Conservation (phyloP, 2,329 filamentous ascomycete species). For the Ophiostoma sp. region DNA sequence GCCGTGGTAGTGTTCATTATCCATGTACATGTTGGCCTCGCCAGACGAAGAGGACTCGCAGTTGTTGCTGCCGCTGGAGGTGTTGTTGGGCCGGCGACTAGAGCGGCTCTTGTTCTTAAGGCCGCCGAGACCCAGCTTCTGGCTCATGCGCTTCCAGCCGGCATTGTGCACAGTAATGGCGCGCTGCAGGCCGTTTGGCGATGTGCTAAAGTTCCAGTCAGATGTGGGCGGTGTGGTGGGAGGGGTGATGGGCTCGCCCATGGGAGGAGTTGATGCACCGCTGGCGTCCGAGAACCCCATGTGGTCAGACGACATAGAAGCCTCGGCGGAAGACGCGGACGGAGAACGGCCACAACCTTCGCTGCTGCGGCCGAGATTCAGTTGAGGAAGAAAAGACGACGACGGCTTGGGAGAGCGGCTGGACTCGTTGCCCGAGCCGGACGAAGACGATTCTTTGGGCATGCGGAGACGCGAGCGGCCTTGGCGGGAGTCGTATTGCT, state of each 20-base stretch:
- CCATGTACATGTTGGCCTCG: constrained; percentile 34
- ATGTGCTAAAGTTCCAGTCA: constrained; percentile 49
- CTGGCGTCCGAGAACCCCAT: constrained; percentile 61
- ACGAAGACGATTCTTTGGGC: constrained; percentile 34
- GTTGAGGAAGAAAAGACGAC: constrained; percentile 41
- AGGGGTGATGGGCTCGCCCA: constrained; percentile 64
- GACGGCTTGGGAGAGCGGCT: constrained; percentile 43
- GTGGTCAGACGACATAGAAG: constrained; percentile 37
- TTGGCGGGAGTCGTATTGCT: constrained; percentile 30
- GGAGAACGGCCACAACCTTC: constrained; percentile 39
- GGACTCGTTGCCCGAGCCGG: constrained; percentile 34
- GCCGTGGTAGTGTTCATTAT: constrained; percentile 33
- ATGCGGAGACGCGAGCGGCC: constrained; percentile 39
- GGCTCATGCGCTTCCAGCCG: constrained; percentile 61
- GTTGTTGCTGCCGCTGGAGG: constrained; percentile 40
- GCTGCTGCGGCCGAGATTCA: constrained; percentile 38
- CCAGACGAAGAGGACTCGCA: constrained; percentile 17
- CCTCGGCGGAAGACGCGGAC: constrained; percentile 42
- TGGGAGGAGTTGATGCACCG: constrained; percentile 51
- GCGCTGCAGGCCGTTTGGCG: constrained; percentile 50
- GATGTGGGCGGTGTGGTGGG: constrained; percentile 65
- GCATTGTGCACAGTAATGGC: constrained; percentile 52
- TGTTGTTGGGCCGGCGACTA: constrained; percentile 40
- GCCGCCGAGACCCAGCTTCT: constrained; percentile 45
- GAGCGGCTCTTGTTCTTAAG: constrained; percentile 50